Percentiles rank a stretch among this genome's conserved stretches.
Conservation (phyloP, 2,329 filamentous ascomycete genomes). For the Diaporthe citri region DNA sequence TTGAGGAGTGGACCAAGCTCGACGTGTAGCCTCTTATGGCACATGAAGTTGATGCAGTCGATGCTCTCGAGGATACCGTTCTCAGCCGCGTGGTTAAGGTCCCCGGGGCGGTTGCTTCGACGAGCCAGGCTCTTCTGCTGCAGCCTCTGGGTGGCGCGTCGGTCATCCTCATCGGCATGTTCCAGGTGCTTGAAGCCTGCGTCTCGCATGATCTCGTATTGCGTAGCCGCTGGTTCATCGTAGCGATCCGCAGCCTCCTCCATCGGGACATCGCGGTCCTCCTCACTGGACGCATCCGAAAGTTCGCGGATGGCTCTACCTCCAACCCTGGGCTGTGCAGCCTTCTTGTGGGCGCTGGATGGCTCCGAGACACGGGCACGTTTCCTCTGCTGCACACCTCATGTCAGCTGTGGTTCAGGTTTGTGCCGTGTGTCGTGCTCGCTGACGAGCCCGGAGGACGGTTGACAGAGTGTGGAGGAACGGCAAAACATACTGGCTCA, state of each 20-base stretch:
- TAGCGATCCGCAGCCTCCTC: slow-evolving; percentile 43
- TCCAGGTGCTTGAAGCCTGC: slow-evolving; percentile 69
- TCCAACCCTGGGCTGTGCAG: slow-evolving; percentile 45
- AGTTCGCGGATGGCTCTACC: slow-evolving; percentile 42
- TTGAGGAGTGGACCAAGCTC: slow-evolving; percentile 95
- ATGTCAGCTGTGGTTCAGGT: slow-evolving; percentile 36
- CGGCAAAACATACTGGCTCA: slow-evolving; percentile 52
- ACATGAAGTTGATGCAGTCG: slow-evolving; percentile 96
- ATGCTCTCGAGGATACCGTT: slow-evolving; percentile 91
- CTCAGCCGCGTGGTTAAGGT: slow-evolving; percentile 79
- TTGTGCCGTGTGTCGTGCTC: neutral
- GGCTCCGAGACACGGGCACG: slow-evolving; percentile 53
- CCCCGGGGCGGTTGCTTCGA: slow-evolving; percentile 56
- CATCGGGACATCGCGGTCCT: slow-evolving; percentile 48
- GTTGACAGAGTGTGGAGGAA: neutral
- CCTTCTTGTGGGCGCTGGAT: slow-evolving; percentile 47
- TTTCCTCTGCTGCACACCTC: slow-evolving; percentile 51
- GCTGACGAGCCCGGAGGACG: neutral
- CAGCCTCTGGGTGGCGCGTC: slow-evolving; percentile 74
- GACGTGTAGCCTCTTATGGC: slow-evolving; percentile 84
- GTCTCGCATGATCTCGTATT: slow-evolving; percentile 73
- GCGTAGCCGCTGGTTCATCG: slow-evolving; percentile 61
- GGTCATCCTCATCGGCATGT: slow-evolving; percentile 70
- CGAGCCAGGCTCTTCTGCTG: slow-evolving; percentile 44
- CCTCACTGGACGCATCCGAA: slow-evolving; percentile 37